Evolutionary conservation across 352 stramenopile genomes (phyloP), one percentile per base, ranked within the genome.

Genomic region (Phytophthora uliginosa): DNA sequence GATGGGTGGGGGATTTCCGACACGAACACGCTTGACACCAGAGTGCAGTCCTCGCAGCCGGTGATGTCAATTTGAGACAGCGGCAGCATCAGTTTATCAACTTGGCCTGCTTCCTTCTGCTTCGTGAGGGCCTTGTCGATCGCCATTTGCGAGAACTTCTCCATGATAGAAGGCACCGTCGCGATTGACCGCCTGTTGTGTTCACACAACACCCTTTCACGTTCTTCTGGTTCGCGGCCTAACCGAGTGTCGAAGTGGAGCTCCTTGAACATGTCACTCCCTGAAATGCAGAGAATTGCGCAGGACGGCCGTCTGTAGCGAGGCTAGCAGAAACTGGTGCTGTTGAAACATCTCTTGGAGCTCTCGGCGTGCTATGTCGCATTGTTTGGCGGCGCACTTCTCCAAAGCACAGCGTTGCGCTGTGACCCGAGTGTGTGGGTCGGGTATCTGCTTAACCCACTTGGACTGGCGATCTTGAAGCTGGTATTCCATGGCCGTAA

Each of bases 401-500:
- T 53, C 47, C 2, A 26, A 18, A 28, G 47, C 47, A 15, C 47
- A 53, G 47, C 20, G 47, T 28, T 53, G 47, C 3, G n/a, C 47
- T 18, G 20, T 53, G 10, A 33, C 50, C 31, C 22, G 24, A 31
- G 45, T 34, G 8, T 15, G 38, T 13, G 36, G 18, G 13, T 81
- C 66, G 0, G 71, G 70, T 13, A 79, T 58, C 12, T 76, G 22
- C 6, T 63, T 10, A 4, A 42, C 22, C 74, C 74, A 81, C 18
- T 70, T 71, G 26, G 57, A 31, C 20, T 64, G 33, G 7, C 79
- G 62, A 2, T 34, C 48, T 31, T 59, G 38, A 2, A 81, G 62
- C 15, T 81, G 47, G 8, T 77, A 60, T 38, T 77, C 71, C 70
- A 81, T 73, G 9, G 61, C 51, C 20, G 74, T 59, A 2, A 77